Conservation (phyloP, 352 stramenopile genomes). For the Globisporangium takayamanum region DNA sequence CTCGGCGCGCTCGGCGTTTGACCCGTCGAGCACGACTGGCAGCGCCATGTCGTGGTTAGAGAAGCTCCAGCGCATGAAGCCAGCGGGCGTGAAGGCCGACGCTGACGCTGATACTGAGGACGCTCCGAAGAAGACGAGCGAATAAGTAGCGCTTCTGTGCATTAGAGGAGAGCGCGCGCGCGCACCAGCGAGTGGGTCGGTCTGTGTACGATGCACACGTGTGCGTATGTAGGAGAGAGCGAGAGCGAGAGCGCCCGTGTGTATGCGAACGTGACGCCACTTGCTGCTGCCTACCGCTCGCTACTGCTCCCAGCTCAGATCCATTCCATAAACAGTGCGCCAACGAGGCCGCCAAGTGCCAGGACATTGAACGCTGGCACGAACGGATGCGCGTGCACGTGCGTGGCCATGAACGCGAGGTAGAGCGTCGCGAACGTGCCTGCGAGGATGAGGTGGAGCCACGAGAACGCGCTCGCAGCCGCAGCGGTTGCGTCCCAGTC, state of each 20-base stretch:
- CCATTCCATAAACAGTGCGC: slow-evolving; percentile 34
- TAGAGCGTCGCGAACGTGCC: slow-evolving; percentile 52
- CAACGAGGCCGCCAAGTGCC: slow-evolving; percentile 29
- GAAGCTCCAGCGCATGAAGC: slow-evolving; percentile 86
- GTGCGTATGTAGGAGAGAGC: too few relatives aligned
- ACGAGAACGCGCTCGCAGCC: slow-evolving; percentile 31
- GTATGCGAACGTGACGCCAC: neutral
- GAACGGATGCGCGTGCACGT: slow-evolving; percentile 41
- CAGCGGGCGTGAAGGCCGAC: slow-evolving; percentile 40
- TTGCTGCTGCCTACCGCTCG: neutral
- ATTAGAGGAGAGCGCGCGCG: slow-evolving; percentile 11
- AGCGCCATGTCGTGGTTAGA: slow-evolving; percentile 83
- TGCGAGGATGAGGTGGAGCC: slow-evolving; percentile 40
- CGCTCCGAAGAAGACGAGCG: slow-evolving; percentile 10
- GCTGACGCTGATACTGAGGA: slow-evolving; percentile 21
- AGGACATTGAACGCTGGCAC: slow-evolving; percentile 52
- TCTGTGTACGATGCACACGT: neutral
- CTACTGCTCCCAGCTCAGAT: slow-evolving; percentile 3
- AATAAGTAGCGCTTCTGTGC: slow-evolving; percentile 6
- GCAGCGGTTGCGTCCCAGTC: slow-evolving; percentile 22
- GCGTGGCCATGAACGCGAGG: slow-evolving; percentile 38
- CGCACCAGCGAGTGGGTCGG: neutral
- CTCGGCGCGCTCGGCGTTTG: slow-evolving; percentile 56
- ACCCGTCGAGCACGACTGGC: slow-evolving; percentile 53
- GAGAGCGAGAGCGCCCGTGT: neutral